Conservation (phyloP, 257 asterid genomes). For the Nemophila menziesii region DNA sequence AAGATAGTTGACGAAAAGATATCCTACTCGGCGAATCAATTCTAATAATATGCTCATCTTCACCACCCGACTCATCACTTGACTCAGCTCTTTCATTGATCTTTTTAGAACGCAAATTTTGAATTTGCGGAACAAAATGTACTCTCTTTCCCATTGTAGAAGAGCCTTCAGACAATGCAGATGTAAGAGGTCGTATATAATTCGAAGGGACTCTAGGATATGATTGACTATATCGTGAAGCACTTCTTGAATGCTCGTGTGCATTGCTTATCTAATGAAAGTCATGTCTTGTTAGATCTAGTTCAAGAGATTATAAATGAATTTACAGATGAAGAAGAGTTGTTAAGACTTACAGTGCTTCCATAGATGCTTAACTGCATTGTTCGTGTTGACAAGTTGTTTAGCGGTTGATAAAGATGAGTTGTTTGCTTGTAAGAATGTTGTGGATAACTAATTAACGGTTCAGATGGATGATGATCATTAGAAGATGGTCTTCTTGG, state of each 20-base stretch:
- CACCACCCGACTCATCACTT: slow-evolving; percentile 80
- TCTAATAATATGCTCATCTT: slow-evolving; percentile 66
- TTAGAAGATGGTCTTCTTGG: slow-evolving; percentile 43
- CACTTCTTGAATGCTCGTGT: slow-evolving; percentile 17
- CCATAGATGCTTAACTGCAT: slow-evolving; percentile 75
- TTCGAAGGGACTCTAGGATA: slow-evolving; percentile 41
- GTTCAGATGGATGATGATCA: too few relatives aligned
- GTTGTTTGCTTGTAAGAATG: slow-evolving; percentile 21
- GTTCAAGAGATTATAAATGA: neutral
- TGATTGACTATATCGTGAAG: slow-evolving; percentile 27
- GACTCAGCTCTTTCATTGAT: slow-evolving; percentile 31
- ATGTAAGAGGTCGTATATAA: slow-evolving; percentile 19
- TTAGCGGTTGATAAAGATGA: slow-evolving; percentile 22
- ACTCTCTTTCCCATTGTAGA: too few relatives aligned
- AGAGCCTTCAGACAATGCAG: slow-evolving; percentile 76
- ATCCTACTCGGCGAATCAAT: slow-evolving; percentile 73
- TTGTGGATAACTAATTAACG: slow-evolving; percentile 84
- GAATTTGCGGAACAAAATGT: slow-evolving; percentile 6
- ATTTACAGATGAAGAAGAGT: slow-evolving; percentile 4
- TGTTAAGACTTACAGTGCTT: slow-evolving; percentile 48
- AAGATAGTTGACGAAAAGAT: slow-evolving; percentile 38
- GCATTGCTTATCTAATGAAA: slow-evolving; percentile 34
- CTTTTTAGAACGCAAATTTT: slow-evolving; percentile 10
- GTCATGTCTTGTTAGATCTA: too few relatives aligned
- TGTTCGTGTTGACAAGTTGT: slow-evolving; percentile 57